Percentiles rank a stretch among this genome's conserved stretches.
phyloP scores from a whole-genome alignment of 108 stramenopile species.

The Pseudonitzschia delicatissima region DNA sequence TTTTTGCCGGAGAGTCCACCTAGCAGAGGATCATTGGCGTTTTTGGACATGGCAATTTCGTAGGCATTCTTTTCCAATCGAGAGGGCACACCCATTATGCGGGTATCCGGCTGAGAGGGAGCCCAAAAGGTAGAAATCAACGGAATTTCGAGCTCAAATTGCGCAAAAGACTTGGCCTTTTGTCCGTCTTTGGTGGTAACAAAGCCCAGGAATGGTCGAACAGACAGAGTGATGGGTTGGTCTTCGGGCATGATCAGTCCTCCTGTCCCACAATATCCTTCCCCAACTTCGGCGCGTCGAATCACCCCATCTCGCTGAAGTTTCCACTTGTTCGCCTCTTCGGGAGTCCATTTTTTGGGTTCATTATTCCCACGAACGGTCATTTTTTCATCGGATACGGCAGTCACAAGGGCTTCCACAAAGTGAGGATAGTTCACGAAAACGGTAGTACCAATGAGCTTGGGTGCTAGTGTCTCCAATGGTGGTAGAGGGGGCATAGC shows the following conservation, averaged over 20 bases:
- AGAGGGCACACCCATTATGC: slow-evolving; percentile 46
- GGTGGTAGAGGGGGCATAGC: slow-evolving; percentile 62
- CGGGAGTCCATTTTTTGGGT: slow-evolving; percentile 18
- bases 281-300: slow-evolving; percentile 44
- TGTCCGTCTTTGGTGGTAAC: slow-evolving; percentile 61
- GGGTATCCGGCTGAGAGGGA: slow-evolving; percentile 49
- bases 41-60: slow-evolving; percentile 23
- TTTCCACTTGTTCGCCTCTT: slow-evolving; percentile 37
- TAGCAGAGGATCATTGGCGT: slow-evolving; percentile 3
- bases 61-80: slow-evolving; percentile 67
- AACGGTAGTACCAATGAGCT: slow-evolving; percentile 78
- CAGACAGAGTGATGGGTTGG: slow-evolving; percentile 64
- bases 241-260: slow-evolving; percentile 54
- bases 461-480: slow-evolving; percentile 49
- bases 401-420: slow-evolving; percentile 81
- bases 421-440: slow-evolving; percentile 76
- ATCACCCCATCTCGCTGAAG: slow-evolving; percentile 41
- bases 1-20: background rate
- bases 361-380: slow-evolving; percentile 59
- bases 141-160: slow-evolving; percentile 86
- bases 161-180: slow-evolving; percentile 75
- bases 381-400: slow-evolving; percentile 56
- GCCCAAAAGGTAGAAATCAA: slow-evolving; percentile 70
- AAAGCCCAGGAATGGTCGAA: slow-evolving; percentile 84
- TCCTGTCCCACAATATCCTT: slow-evolving; percentile 73